Evolutionary conservation across 2,329 filamentous ascomycete species (phyloP).

Genomic region (Hypomyces perniciosus): DNA sequence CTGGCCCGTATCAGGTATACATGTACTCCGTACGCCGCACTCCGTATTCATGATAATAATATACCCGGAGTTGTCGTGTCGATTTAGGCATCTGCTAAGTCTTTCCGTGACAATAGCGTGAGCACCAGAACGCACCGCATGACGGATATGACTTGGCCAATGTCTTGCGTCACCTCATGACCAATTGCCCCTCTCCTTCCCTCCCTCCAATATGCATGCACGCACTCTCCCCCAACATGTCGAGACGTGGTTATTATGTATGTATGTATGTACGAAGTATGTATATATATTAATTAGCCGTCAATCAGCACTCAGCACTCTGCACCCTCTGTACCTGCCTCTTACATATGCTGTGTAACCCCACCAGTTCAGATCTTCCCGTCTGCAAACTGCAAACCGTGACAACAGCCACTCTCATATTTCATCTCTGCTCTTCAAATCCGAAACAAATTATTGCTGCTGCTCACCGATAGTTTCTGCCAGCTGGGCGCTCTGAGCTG

Average conservation of each 20-base stretch:
- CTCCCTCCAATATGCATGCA: too few relatives aligned
- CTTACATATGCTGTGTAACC: conserved; percentile 6
- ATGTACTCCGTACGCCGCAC: too few relatives aligned
- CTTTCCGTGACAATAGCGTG: background rate
- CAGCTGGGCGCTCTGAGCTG: conserved; percentile 8
- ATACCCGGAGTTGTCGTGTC: background rate
- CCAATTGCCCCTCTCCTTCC: background rate
- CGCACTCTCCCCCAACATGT: too few relatives aligned
- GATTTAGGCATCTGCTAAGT: background rate
- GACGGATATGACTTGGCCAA: background rate
- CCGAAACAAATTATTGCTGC: conserved; percentile 5
- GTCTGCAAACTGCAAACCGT: background rate
- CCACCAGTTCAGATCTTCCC: conserved; percentile 3
- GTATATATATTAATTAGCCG: too few relatives aligned
- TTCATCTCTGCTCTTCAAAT: conserved; percentile 2
- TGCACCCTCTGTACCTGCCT: background rate
- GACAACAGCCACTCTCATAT: background rate
- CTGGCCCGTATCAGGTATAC: too few relatives aligned
- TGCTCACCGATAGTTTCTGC: conserved; percentile 11
- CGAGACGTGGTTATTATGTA: too few relatives aligned
- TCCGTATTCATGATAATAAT: too few relatives aligned
- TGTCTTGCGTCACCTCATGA: conserved; percentile 15
- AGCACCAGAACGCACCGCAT: background rate
- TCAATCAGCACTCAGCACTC: too few relatives aligned
- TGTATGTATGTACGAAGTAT: too few relatives aligned